Conservation (phyloP, 163 green algal genomes). For the Smithsoniella earleae region DNA sequence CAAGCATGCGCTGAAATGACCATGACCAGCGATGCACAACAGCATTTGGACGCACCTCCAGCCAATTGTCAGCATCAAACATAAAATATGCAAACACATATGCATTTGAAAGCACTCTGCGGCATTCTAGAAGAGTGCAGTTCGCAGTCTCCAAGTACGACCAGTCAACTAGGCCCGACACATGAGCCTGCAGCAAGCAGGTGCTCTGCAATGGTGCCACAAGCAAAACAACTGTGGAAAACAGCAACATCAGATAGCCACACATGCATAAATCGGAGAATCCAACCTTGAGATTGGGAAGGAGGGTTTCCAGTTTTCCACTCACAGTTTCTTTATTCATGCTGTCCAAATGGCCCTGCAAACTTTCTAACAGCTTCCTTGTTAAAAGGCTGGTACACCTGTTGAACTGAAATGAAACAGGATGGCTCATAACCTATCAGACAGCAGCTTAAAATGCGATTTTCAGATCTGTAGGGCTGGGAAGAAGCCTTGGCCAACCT, state of each 20-base stretch:
- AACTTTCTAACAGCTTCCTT: conserved; percentile 25
- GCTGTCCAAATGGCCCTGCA: conserved; percentile 31
- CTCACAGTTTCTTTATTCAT: conserved; percentile 33
- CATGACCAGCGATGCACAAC: no score
- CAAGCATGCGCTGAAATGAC: no score
- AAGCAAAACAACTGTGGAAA: conserved; percentile 9
- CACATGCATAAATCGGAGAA: conserved; percentile 8
- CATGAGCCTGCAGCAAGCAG: conserved; percentile 11
- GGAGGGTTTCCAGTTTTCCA: no score
- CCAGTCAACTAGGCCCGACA: conserved; percentile 38
- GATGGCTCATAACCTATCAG: no score
- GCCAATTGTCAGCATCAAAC: conserved; percentile 47
- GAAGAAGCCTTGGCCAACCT: no score
- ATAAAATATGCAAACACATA: conserved; percentile 87
- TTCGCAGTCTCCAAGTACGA: conserved; percentile 45
- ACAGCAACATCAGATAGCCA: neutral
- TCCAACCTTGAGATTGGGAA: no score
- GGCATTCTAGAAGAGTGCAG: conserved; percentile 57
- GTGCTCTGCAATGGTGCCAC: conserved; percentile 38
- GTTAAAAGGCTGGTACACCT: conserved; percentile 29
- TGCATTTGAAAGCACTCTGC: conserved; percentile 65
- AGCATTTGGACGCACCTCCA: conserved; percentile 17
- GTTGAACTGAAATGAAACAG: no score
- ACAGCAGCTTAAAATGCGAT: no score
- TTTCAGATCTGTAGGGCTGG: no score